Evolutionary conservation across 2,329 filamentous ascomycete species (phyloP), one percentile per base, ranked within the genome.

Genomic region (Cyphellophora europaea): DNA sequence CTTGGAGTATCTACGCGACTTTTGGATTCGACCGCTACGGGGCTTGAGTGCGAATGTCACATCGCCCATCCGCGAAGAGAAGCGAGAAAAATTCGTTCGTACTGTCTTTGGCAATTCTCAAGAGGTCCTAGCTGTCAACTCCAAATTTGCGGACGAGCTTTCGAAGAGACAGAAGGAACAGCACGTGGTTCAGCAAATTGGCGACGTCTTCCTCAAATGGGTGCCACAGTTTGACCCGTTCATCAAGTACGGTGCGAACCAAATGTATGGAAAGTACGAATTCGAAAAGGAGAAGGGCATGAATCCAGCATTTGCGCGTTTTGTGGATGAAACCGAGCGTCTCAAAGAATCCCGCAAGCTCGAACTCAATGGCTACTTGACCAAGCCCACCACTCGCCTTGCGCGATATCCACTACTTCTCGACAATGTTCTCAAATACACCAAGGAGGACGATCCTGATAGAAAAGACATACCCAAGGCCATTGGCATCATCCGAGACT

Each of bases 101-200:
- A 93, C 81, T 1, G 93, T 98, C 27, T 98, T 98, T 60, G 87
- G 82, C 49, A 96, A 98, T 56, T 89, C 91, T 49, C 78, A 94
- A 55, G 91, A 98, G 50, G 89, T 98, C 35, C 83, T 96, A 56
- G 77, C 73, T 36, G 88, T 96, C 53, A 98, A 93, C 58, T 86
- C 86, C 5, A 76, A 78, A 33, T 81, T 98, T 49, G 89, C 87
- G 17, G 82, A 88, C 52, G 72, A 82, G n/a, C 65, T 98, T 45
- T 96, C 93, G 11, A 74, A 84, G 45, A 73, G 91, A 39, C 91
- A 98, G 56, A 88, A 94, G 53, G 86, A 93, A 57, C 77, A 79
- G 42, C 87, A 85, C 1, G 82, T 98, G 11, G 91, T 98, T 5
- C 70, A 79, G 46, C 88, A 85, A 43, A 74, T 98, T 41, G 91